phyloP scores from a whole-genome alignment of 192 early-diverging fungal genomes.

The Coemansia sp. region DNA sequence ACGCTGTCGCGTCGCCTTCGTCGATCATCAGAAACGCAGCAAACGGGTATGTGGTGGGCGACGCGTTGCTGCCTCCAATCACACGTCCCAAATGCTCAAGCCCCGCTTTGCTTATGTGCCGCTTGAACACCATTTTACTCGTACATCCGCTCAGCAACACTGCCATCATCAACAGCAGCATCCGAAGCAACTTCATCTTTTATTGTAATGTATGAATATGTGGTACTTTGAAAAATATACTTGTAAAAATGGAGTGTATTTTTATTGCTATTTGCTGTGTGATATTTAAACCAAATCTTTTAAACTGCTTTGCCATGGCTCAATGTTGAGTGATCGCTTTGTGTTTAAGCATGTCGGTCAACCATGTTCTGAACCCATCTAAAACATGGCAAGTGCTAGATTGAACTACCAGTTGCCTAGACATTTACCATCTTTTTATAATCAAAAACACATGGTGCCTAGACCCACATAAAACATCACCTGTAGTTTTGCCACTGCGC shows the following conservation, averaged over 20 bases:
- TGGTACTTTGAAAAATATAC: no score
- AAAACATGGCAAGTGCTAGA: no score
- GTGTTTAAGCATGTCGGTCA: no score
- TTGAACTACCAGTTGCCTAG: no score
- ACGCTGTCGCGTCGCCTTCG: conserved; percentile 37
- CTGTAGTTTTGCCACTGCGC: conserved; percentile 52
- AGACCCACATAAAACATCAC: not conserved
- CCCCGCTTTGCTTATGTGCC: not conserved
- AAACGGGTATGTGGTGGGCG: conserved; percentile 36
- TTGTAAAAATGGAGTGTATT: not conserved
- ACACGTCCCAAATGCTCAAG: conserved; percentile 39
- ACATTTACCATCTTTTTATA: no score
- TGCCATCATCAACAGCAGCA: not conserved
- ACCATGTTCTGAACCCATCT: no score
- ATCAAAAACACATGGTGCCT: not conserved
- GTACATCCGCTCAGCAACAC: not conserved
- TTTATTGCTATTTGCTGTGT: not conserved
- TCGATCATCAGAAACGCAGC: conserved; percentile 43
- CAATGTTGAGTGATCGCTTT: no score
- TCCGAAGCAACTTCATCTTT: no score
- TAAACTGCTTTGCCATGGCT: no score
- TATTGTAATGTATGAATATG: no score
- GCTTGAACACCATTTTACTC: conserved; percentile 18
- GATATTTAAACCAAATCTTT: no score
- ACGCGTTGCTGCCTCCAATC: conserved; percentile 49